A percentile compares a stretch with the other conserved stretches of the same genome.
Conservation (phyloP, 75 land plant species). For the Isoetes taiwanensis region DNA sequence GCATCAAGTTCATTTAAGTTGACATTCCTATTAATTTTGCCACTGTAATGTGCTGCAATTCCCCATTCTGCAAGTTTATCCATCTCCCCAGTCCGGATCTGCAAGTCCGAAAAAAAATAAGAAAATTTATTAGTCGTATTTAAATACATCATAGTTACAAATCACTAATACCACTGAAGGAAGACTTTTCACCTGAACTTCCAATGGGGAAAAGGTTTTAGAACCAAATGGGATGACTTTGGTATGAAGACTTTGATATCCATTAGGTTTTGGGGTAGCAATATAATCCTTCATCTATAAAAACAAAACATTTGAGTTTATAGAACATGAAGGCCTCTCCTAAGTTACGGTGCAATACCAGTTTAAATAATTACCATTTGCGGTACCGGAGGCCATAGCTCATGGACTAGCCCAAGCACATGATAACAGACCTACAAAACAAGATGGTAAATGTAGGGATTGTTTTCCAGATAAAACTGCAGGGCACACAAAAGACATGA, state of each 20-base stretch:
- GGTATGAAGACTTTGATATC: constrained; percentile 93
- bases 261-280: constrained; percentile 97
- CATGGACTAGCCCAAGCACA: constrained; percentile 93
- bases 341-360: not conserved
- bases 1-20: too few relatives aligned
- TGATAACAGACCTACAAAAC: constrained; percentile 77
- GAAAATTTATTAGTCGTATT: too few relatives aligned
- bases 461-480: too few relatives aligned
- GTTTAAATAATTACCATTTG: constrained; percentile 42
- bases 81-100: constrained; percentile 97
- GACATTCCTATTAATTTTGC: too few relatives aligned
- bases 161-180: too few relatives aligned
- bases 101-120: constrained; percentile 8
- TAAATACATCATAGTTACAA: too few relatives aligned
- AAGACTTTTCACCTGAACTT: constrained; percentile 99
- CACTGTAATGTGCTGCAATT: constrained; percentile 92
- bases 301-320: not conserved
- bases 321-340: too few relatives aligned
- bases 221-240: constrained; percentile 90
- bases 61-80: constrained; percentile 84
- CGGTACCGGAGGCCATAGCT: constrained; percentile 92
- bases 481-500: not conserved
- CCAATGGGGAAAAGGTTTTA: constrained; percentile 76
- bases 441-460: not conserved
- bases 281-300: constrained; percentile 94